Evolutionary conservation across 768 basidiomycete genomes (phyloP).

Genomic region (Boletellus ananiceps): DNA sequence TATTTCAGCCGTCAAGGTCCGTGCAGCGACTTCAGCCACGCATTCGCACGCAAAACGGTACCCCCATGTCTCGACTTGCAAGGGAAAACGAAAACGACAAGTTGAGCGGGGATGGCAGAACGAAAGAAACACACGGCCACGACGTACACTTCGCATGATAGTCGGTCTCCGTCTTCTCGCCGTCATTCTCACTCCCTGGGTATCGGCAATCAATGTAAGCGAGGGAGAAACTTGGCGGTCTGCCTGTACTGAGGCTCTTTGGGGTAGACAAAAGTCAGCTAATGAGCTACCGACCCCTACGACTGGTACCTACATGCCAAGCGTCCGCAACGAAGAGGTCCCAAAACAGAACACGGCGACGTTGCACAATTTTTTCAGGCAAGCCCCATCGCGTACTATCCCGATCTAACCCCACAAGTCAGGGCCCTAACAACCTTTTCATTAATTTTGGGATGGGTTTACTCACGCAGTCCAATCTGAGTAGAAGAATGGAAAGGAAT

Average conservation of each 20-base stretch:
- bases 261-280: constrained; percentile 6
- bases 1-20: constrained; percentile 59
- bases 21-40: constrained; percentile 57
- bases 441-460: constrained; percentile 4
- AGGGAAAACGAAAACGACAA: no score
- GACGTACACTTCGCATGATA: constrained; percentile 24
- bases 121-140: constrained; percentile 1
- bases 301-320: constrained; percentile 50
- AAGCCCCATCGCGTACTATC: constrained; percentile 64
- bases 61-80: constrained; percentile 54
- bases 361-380: constrained; percentile 56
- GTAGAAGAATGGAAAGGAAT: constrained; percentile 13
- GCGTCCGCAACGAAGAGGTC: constrained; percentile 69
- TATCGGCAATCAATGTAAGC: constrained; percentile 65
- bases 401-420: constrained; percentile 40
- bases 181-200: constrained; percentile 34
- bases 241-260: constrained; percentile 65
- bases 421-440: constrained; percentile 3
- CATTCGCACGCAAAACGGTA: constrained; percentile 63
- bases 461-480: constrained; percentile 67
- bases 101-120: neutral
- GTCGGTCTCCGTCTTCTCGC: constrained; percentile 20
- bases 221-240: constrained; percentile 64
- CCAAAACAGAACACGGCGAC: constrained; percentile 71
- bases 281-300: neutral